Percentiles rank a stretch among this genome's conserved stretches.
Conservation (phyloP, 345 rosid species). For the Kandelia obovata region DNA sequence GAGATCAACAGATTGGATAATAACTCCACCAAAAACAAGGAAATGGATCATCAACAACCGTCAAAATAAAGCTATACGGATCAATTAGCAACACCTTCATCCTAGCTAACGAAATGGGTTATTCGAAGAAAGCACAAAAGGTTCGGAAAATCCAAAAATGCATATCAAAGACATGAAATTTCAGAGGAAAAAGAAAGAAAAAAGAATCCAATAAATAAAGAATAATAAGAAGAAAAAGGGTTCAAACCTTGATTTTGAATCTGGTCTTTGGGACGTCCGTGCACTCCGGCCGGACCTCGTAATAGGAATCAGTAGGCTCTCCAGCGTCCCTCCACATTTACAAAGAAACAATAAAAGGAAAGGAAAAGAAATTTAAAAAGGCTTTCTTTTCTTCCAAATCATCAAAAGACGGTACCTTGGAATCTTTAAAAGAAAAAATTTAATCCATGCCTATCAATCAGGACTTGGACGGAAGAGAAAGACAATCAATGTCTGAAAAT, state of each 20-base stretch:
- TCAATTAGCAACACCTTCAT: not conserved
- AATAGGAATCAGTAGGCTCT: slow-evolving; percentile 82
- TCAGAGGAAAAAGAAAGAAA: not conserved
- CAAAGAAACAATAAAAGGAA: slow-evolving; percentile 8
- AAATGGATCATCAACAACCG: not conserved
- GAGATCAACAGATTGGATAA: slow-evolving; percentile 1
- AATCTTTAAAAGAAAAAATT: too few relatives aligned
- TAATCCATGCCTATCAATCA: not conserved
- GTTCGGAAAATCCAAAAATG: too few relatives aligned
- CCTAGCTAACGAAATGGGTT: too few relatives aligned
- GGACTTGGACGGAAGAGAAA: slow-evolving; percentile 23
- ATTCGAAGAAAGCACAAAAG: too few relatives aligned
- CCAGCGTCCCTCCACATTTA: slow-evolving; percentile 72
- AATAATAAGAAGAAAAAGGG: not conserved
- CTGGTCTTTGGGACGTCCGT: slow-evolving; percentile 81
- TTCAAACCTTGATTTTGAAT: slow-evolving; percentile 86
- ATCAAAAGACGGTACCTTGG: not conserved
- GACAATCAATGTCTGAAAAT: not conserved
- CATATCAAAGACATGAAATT: not conserved
- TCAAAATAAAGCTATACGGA: not conserved
- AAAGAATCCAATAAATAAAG: not conserved
- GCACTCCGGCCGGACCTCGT: slow-evolving; percentile 89
- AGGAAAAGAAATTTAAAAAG: not conserved
- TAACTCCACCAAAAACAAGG: not conserved
- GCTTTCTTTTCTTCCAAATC: not conserved